phyloP scores from a whole-genome alignment of 306 rosid genomes.

The Clitoria ternatea region DNA sequence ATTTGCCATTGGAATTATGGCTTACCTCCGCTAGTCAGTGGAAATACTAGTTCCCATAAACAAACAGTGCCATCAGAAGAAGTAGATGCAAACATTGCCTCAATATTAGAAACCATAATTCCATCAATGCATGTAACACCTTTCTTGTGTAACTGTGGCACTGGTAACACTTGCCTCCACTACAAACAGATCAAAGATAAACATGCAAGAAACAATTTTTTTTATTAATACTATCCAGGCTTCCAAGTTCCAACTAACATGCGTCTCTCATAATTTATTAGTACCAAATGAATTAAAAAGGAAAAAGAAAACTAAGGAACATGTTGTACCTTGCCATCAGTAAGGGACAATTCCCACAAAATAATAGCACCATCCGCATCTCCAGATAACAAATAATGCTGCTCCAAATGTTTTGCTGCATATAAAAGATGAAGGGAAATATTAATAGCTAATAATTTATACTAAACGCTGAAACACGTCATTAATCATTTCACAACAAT shows the following conservation, averaged over 20 bases:
- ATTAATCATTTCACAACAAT: not conserved
- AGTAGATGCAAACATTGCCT: slow-evolving; percentile 75
- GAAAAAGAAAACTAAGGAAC: not conserved
- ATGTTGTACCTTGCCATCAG: slow-evolving; percentile 56
- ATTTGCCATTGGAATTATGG: not conserved
- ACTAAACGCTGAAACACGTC: not conserved
- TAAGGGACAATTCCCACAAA: slow-evolving; percentile 68
- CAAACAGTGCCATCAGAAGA: slow-evolving; percentile 70
- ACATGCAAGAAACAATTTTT: not conserved
- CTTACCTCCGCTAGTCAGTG: slow-evolving; percentile 54
- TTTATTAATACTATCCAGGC: not conserved
- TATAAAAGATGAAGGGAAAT: not conserved
- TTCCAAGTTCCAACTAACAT: slow-evolving; percentile 19
- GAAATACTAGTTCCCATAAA: slow-evolving; percentile 71
- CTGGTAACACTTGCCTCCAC: slow-evolving; percentile 78
- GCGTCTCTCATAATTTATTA: not conserved
- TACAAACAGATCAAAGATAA: slow-evolving; percentile 24
- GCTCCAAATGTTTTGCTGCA: slow-evolving; percentile 62
- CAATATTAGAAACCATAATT: slow-evolving; percentile 66
- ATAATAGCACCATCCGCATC: slow-evolving; percentile 78
- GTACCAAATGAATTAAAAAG: not conserved
- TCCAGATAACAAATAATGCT: slow-evolving; percentile 81
- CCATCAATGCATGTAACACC: slow-evolving; percentile 95
- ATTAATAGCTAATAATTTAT: not conserved
- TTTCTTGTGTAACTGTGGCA: slow-evolving; percentile 77